Conservation (phyloP, 208 protist species). For the Phytomonas sp. region DNA sequence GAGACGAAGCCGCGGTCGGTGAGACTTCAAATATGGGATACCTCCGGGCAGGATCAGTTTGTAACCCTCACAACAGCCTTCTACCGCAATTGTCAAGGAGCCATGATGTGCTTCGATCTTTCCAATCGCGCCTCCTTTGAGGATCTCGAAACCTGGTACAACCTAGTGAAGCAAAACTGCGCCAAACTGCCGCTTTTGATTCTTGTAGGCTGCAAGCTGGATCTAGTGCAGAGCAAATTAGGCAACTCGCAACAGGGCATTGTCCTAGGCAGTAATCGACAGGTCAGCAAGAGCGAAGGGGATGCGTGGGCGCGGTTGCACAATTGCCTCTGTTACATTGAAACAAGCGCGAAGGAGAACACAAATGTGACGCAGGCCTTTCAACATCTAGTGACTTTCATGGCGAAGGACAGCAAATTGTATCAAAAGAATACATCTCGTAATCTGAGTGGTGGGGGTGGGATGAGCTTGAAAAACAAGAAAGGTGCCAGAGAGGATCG, state of each 20-base stretch:
- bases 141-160: slow-evolving; percentile 80
- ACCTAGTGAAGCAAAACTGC: slow-evolving; percentile 55
- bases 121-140: slow-evolving; percentile 89
- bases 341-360: slow-evolving; percentile 85
- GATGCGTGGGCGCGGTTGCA: slow-evolving; percentile 74
- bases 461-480: neutral
- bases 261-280: slow-evolving; percentile 60
- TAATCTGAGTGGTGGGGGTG: slow-evolving; percentile 17
- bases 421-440: slow-evolving; percentile 16
- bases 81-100: slow-evolving; percentile 88
- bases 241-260: slow-evolving; percentile 53
- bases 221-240: slow-evolving; percentile 53
- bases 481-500: neutral
- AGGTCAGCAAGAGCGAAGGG: slow-evolving; percentile 69
- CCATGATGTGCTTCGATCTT: slow-evolving; percentile 95
- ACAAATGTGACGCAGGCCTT: slow-evolving; percentile 79
- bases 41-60: slow-evolving; percentile 85
- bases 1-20: slow-evolving; percentile 62
- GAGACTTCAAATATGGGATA: slow-evolving; percentile 88
- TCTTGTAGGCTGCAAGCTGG: slow-evolving; percentile 82
- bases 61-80: slow-evolving; percentile 87
- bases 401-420: slow-evolving; percentile 34
- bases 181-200: slow-evolving; percentile 59
- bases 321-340: slow-evolving; percentile 75
- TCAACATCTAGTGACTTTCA: slow-evolving; percentile 74